Evolutionary conservation across 352 stramenopile genomes (phyloP).

Genomic region (Pythium myriotylum): DNA sequence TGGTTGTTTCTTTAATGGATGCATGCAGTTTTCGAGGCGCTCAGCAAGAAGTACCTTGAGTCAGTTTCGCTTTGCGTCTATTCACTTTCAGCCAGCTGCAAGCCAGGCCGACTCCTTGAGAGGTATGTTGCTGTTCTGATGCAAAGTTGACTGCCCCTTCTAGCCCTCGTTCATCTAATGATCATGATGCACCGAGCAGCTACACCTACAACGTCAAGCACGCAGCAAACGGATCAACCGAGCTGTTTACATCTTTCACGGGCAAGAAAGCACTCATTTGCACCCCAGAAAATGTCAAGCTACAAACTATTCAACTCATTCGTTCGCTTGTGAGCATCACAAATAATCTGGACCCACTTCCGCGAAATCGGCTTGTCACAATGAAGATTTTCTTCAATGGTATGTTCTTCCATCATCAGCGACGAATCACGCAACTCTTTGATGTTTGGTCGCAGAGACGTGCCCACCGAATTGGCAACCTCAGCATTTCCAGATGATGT

Average conservation of each 20-base stretch:
- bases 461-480: constrained; percentile 39
- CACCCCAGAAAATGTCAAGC: constrained; percentile 43
- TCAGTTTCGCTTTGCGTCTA: constrained; percentile 42
- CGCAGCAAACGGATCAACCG: constrained; percentile 12
- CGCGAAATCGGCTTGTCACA: constrained; percentile 38
- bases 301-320: constrained; percentile 46
- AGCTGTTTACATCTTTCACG: constrained; percentile 39
- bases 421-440: too few relatives aligned
- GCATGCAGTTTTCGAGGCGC: constrained; percentile 36
- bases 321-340: constrained; percentile 48
- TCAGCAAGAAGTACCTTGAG: constrained; percentile 45
- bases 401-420: too few relatives aligned
- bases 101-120: constrained; percentile 38
- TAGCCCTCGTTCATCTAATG: too few relatives aligned
- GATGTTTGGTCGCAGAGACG: too few relatives aligned
- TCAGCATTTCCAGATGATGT: constrained; percentile 33
- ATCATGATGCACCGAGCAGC: too few relatives aligned
- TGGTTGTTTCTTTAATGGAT: too few relatives aligned
- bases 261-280: constrained; percentile 28
- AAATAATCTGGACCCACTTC: constrained; percentile 42
- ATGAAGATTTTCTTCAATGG: constrained; percentile 49
- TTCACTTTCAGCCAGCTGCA: constrained; percentile 17
- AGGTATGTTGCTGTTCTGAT: constrained; percentile 24
- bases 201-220: constrained; percentile 47
- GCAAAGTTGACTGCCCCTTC: too few relatives aligned